phyloP scores from a whole-genome alignment of 495 filamentous ascomycete species.

The Xylaria castorea region DNA sequence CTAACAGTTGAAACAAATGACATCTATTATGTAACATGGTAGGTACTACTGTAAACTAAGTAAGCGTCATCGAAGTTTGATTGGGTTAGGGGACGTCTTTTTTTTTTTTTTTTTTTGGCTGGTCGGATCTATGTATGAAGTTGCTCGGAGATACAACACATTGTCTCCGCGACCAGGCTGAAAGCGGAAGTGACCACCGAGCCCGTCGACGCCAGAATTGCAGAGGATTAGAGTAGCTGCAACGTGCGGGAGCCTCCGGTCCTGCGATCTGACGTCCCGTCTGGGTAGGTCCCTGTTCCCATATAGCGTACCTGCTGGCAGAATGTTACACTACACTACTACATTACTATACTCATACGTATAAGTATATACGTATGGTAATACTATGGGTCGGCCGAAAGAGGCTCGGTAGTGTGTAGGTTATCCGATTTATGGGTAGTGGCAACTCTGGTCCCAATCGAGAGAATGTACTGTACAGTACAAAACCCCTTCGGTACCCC shows the following conservation, averaged over 20 bases:
- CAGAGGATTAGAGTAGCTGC: neutral
- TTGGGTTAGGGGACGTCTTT: neutral
- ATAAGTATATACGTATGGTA: too few species aligned
- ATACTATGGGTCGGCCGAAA: neutral
- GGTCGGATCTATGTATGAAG: neutral
- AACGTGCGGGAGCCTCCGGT: neutral
- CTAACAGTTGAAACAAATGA: neutral
- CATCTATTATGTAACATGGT: neutral
- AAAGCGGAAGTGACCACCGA: conserved; percentile 7
- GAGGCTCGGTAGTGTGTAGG: neutral
- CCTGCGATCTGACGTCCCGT: neutral
- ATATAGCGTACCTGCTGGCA: too few species aligned
- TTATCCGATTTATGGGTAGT: conserved; percentile 7
- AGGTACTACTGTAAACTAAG: neutral
- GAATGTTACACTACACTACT: too few species aligned
- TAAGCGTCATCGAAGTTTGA: neutral
- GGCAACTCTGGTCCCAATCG: conserved; percentile 9
- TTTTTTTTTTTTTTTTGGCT: neutral
- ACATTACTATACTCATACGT: too few species aligned
- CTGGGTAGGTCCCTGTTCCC: neutral
- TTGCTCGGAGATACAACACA: neutral
- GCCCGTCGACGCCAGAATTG: neutral
- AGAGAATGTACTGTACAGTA: too few species aligned
- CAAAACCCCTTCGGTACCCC: conserved; percentile 12
- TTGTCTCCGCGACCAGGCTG: neutral